A percentile compares a stretch with the other conserved stretches of the same genome.
phyloP scores from a whole-genome alignment of 1,139 yeast genomes.

The Kodamaea alishanica region DNA sequence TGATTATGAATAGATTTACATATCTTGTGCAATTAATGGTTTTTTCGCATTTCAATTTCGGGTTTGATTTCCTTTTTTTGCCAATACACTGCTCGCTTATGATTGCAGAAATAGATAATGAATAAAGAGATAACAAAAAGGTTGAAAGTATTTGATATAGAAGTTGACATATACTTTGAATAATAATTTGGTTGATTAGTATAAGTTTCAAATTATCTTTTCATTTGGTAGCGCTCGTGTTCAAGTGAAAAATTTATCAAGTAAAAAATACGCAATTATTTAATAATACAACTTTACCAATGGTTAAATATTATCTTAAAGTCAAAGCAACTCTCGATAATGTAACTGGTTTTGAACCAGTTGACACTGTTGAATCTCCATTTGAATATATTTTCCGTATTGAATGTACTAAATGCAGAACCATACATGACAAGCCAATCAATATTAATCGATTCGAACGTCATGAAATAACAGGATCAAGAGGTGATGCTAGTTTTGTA shows the following conservation, averaged over 20 bases:
- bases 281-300: conserved; percentile 9
- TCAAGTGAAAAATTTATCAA: neutral
- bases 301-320: conserved; percentile 46
- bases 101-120: too few relatives aligned
- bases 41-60: too few relatives aligned
- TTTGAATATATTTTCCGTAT: conserved; percentile 73
- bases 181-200: too few relatives aligned
- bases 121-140: too few relatives aligned
- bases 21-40: too few relatives aligned
- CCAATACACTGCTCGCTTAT: too few relatives aligned
- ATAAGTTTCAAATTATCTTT: too few relatives aligned
- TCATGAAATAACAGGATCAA: conserved; percentile 64
- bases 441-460: conserved; percentile 61
- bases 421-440: conserved; percentile 69
- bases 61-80: too few relatives aligned
- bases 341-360: conserved; percentile 62
- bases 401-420: conserved; percentile 78
- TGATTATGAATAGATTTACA: too few relatives aligned
- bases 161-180: too few relatives aligned
- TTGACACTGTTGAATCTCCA: conserved; percentile 57
- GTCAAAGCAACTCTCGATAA: conserved; percentile 59
- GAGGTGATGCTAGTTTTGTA: conserved; percentile 82
- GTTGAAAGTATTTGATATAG: too few relatives aligned
- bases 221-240: too few relatives aligned
- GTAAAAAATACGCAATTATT: neutral